A percentile compares a stretch with the other conserved stretches of the same genome.
These are phyloP conservation scores for Ascochyta koolunga DNA, from an alignment of 2,329 filamentous ascomycete genomes.

Conservation along the genomic window DNA sequence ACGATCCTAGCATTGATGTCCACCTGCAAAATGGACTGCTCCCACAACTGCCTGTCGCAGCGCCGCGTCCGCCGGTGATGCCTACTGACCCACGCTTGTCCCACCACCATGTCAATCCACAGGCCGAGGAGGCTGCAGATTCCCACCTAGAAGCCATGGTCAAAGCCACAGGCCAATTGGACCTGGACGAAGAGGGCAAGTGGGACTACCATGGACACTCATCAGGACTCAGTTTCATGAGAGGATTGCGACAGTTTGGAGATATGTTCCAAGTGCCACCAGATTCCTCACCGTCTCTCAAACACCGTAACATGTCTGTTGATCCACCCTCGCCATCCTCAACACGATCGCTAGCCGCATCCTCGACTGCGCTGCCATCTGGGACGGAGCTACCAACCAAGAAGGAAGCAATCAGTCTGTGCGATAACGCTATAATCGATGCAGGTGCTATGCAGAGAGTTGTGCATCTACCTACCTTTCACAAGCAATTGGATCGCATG, in stretches of 20 bases:
- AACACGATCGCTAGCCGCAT: conserved; percentile 65
- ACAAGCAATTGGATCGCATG: conserved; percentile 74
- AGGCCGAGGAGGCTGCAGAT: conserved; percentile 51
- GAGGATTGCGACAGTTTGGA: conserved; percentile 85
- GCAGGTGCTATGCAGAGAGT: conserved; percentile 70
- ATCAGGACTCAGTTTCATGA: conserved; percentile 87
- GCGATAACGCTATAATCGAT: conserved; percentile 66
- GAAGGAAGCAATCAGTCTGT: conserved; percentile 62
- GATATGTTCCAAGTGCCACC: conserved; percentile 72
- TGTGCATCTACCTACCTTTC: conserved; percentile 82
- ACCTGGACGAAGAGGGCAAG: conserved; percentile 87
- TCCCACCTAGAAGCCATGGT: conserved; percentile 93
- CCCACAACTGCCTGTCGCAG: conserved; percentile 45
- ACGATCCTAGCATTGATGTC: conserved; percentile 82
- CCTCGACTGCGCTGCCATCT: conserved; percentile 41
- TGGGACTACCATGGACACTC: conserved; percentile 97
- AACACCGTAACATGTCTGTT: conserved; percentile 59
- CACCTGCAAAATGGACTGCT: conserved; percentile 71
- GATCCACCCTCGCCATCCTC: conserved; percentile 74
- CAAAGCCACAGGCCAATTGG: conserved; percentile 85
- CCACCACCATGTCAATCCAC: conserved; percentile 25
- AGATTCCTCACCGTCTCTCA: conserved; percentile 63
- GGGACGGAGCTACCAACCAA: conserved; percentile 70
- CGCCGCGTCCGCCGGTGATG: conserved; percentile 28
- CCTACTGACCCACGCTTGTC: conserved; percentile 30